Evolutionary conservation across 768 basidiomycete genomes (phyloP).

Genomic region (Calocybe gangraenosa): DNA sequence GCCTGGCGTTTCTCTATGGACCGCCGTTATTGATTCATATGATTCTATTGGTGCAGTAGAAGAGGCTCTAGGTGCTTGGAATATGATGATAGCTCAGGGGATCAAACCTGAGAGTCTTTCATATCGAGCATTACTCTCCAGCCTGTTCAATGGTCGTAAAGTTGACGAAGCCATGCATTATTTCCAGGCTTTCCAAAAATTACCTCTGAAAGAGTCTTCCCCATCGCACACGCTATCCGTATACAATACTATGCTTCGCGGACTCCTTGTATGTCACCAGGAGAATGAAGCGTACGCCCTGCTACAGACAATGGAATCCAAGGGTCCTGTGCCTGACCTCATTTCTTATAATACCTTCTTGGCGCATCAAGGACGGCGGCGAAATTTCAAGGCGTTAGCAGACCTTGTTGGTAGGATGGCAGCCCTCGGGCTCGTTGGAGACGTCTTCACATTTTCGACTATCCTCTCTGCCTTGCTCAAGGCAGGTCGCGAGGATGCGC

Average conservation of each 20-base stretch:
- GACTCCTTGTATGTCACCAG: constrained; percentile 47
- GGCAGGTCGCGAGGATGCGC: constrained; percentile 63
- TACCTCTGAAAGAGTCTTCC: constrained; percentile 19
- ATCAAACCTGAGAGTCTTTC: constrained; percentile 56
- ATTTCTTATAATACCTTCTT: constrained; percentile 82
- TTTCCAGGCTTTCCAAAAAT: constrained; percentile 48
- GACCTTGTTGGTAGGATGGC: constrained; percentile 54
- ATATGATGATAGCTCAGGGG: constrained; percentile 52
- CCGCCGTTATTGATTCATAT: constrained; percentile 63
- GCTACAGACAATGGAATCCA: constrained; percentile 37
- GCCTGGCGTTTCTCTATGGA: constrained; percentile 66
- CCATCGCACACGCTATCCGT: constrained; percentile 34
- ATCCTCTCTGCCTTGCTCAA: constrained; percentile 75
- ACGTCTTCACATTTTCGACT: constrained; percentile 85
- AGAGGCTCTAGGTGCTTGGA: constrained; percentile 59
- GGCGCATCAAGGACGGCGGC: constrained; percentile 55
- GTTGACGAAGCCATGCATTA: constrained; percentile 45
- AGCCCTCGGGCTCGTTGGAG: constrained; percentile 53
- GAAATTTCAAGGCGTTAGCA: constrained; percentile 61
- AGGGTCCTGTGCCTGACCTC: constrained; percentile 64
- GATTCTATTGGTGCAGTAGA: constrained; percentile 43
- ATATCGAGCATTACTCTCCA: constrained; percentile 69
- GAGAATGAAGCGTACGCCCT: constrained; percentile 37
- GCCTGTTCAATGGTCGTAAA: constrained; percentile 48
- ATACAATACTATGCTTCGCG: constrained; percentile 75